A percentile compares a stretch with the other conserved stretches of the same genome.
Evolutionary conservation across 306 rosid genomes (phyloP).

Genomic region (Bauhinia variegata): DNA sequence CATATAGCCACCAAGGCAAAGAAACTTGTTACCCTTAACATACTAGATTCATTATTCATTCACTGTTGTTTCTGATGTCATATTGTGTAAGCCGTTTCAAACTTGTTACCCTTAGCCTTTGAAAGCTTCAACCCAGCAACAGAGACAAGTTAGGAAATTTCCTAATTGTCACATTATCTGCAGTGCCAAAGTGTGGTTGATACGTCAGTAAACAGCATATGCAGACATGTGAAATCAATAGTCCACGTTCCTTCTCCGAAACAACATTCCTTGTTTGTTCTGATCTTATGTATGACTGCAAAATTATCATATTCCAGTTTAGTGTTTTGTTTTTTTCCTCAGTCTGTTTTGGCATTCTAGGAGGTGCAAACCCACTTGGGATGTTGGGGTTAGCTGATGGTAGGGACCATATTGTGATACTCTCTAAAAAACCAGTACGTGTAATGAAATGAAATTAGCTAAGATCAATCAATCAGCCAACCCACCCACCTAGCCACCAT

Average conservation of each 20-base stretch:
- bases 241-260: conserved; percentile 34
- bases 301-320: conserved; percentile 19
- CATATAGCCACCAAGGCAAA: not conserved
- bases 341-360: conserved; percentile 69
- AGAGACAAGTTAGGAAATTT: conserved; percentile 35
- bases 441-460: conserved; percentile 46
- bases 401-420: conserved; percentile 55
- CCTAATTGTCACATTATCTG: conserved; percentile 4
- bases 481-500: conserved; percentile 63
- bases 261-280: conserved; percentile 24
- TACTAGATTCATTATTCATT: too few species aligned
- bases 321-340: conserved; percentile 24
- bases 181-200: conserved; percentile 28
- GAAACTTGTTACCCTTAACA: not conserved
- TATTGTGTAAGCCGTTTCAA: too few species aligned
- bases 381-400: conserved; percentile 41
- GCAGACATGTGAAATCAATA: conserved; percentile 34
- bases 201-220: conserved; percentile 2
- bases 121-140: conserved; percentile 20
- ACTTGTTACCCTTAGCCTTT: too few species aligned
- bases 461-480: conserved; percentile 53
- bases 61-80: too few species aligned
- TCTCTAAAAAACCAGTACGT: conserved; percentile 27
- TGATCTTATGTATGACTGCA: conserved; percentile 30
- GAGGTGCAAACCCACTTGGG: conserved; percentile 31